Base-by-base conservation (phyloP, 2,329 filamentous ascomycete genomes). In the Whalleya microplaca region DNA sequence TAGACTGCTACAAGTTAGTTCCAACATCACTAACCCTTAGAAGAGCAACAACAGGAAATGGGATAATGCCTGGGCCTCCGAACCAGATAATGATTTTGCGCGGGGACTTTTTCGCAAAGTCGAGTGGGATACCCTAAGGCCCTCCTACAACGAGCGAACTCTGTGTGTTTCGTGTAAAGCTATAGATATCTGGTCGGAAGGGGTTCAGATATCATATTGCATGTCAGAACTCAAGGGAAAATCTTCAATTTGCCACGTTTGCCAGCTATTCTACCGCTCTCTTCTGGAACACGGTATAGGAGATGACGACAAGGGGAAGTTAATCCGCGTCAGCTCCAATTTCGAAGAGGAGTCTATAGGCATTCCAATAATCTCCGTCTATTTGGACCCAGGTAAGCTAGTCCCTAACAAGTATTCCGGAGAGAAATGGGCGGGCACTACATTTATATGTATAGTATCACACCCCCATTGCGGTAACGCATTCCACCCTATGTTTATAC, bases 11-110 rank as follows among this genome's bases (percentile, higher is more conserved):
- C 32, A 37, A 37, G 5, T 14, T 12, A 12, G 32, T 12, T 12
- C 14, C 14, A 14, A 3, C 9, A 6, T 3, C 14, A 14, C 32
- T 27, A 32, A 49, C 48, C 48, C 18, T 43, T 6, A 2, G 21
- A 21, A 45, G 48, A 43, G 46, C 37, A 0, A 32, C 42, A 52
- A 29, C 37, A 48, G 48, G 10, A 40, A 41, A 37, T n/a, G 56
- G 16, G 41, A 56, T 48, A 51, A 60, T 21, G 20, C 23, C n/a
- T 62, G 54, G 54, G 43, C 51, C 16, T 51, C 54, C 1, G 23
- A 41, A 18, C 27, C 53, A 10, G 51, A 62, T 45, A 52, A 60
- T 37, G 32, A 27, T 8, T 56, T 60, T 29, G 51, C 42, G 7
- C 42, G 29, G 7, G 27, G 29, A 10, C 44, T 58, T 4, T 42